Conservation (phyloP, 805 yeast genomes). For the Yamadazyma laniorum region DNA sequence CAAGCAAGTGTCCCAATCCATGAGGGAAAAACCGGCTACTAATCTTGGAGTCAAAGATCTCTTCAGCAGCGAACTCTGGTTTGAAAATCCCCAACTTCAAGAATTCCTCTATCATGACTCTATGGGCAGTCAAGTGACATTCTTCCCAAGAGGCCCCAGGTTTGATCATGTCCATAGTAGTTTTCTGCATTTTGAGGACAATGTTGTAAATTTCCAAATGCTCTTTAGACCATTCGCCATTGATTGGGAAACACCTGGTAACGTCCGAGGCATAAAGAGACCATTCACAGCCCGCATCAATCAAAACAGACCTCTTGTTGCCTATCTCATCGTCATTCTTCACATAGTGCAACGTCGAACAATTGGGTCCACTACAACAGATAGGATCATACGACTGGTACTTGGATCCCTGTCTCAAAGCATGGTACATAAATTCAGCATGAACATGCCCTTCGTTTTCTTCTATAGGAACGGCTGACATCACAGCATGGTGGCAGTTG, state of each 20-base stretch:
- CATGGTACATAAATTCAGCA: constrained; percentile 93
- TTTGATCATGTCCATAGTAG: constrained; percentile 65
- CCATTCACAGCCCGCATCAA: constrained; percentile 99
- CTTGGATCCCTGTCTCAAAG: constrained; percentile 91
- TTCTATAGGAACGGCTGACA: constrained; percentile 90
- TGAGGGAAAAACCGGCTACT: constrained; percentile 89
- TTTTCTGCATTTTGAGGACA: constrained; percentile 79
- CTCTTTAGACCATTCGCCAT: constrained; percentile 86
- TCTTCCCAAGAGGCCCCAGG: constrained; percentile 89
- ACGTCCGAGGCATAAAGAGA: constrained; percentile 89
- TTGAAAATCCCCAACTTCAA: constrained; percentile 74
- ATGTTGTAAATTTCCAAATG: constrained; percentile 77
- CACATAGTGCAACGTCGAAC: constrained; percentile 88
- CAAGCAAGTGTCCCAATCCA: constrained; percentile 91
- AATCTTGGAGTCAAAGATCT: constrained; percentile 66
- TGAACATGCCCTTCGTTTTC: constrained; percentile 87
- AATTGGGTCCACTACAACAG: constrained; percentile 89
- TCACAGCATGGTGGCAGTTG: constrained; percentile 84
- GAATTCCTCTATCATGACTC: constrained; percentile 68
- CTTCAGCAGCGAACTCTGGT: constrained; percentile 51
- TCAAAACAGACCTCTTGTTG: constrained; percentile 63
- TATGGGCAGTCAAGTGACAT: constrained; percentile 77
- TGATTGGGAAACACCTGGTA: constrained; percentile 90
- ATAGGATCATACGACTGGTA: constrained; percentile 90
- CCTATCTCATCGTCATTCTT: constrained; percentile 63